phyloP scores from a whole-genome alignment of 805 yeast genomes.

The Cyberlindnera mycetangii region DNA sequence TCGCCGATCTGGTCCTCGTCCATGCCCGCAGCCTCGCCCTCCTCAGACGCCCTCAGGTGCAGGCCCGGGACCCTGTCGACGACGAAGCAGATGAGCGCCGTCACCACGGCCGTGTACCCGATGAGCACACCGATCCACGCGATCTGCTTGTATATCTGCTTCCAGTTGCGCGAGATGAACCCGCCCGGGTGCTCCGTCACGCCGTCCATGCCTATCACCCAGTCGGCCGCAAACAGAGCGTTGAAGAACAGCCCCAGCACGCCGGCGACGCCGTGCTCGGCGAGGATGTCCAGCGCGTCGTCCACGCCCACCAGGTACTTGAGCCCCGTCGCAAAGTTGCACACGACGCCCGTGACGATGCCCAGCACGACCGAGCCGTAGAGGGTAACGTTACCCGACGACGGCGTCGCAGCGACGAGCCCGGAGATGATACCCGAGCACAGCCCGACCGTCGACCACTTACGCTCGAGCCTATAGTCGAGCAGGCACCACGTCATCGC shows the following conservation, averaged over 20 bases:
- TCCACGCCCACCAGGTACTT: slow-evolving; percentile 81
- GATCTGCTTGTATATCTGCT: slow-evolving; percentile 86
- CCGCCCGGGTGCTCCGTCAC: slow-evolving; percentile 84
- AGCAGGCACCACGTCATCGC: slow-evolving; percentile 89
- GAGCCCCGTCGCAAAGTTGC: slow-evolving; percentile 87
- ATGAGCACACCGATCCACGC: slow-evolving; percentile 74
- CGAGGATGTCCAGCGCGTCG: slow-evolving; percentile 91
- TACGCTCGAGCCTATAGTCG: slow-evolving; percentile 83
- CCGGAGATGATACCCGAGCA: slow-evolving; percentile 97
- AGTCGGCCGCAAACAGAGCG: slow-evolving; percentile 81
- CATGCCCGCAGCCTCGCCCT: slow-evolving; percentile 84
- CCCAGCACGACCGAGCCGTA: slow-evolving; percentile 92
- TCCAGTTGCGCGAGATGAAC: slow-evolving; percentile 87
- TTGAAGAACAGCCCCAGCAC: slow-evolving; percentile 86
- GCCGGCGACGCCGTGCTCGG: slow-evolving; percentile 99
- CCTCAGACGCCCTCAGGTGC: slow-evolving; percentile 74
- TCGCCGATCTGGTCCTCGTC: slow-evolving; percentile 98
- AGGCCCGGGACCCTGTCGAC: slow-evolving; percentile 80
- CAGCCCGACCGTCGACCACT: slow-evolving; percentile 92
- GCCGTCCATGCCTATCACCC: slow-evolving; percentile 90
- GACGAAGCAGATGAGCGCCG: slow-evolving; percentile 71
- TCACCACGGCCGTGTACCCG: slow-evolving; percentile 74
- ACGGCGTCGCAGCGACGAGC: slow-evolving; percentile 94
- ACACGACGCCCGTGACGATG: slow-evolving; percentile 70
- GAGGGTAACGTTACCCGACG: slow-evolving; percentile 85